These are phyloP conservation scores for Pichia sp. DNA, from an alignment of 1,139 yeast species.

Conservation along the genomic window DNA sequence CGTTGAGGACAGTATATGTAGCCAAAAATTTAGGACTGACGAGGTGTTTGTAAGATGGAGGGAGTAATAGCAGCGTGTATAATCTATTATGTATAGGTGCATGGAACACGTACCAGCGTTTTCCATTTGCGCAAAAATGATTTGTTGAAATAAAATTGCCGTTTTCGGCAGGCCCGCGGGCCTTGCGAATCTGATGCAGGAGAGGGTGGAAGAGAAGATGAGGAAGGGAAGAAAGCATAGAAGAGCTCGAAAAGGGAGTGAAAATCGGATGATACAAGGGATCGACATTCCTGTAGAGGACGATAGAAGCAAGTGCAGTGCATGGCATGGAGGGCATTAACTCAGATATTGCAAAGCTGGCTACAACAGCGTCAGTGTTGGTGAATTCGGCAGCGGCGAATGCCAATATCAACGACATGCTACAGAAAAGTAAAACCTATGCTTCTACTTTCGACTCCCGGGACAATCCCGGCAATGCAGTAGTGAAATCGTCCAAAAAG, in stretches of 20 bases:
- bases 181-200: background rate
- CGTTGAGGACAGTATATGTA: slow-evolving; percentile 73
- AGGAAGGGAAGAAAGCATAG: slow-evolving; percentile 5
- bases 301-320: background rate
- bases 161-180: background rate
- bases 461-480: background rate
- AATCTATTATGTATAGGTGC: background rate
- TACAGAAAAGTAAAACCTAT: slow-evolving; percentile 46
- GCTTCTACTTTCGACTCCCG: slow-evolving; percentile 31
- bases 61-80: slow-evolving; percentile 2
- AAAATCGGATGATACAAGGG: background rate
- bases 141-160: background rate
- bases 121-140: background rate
- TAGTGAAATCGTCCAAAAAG: background rate
- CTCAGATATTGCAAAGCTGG: slow-evolving; percentile 34
- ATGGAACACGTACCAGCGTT: no score
- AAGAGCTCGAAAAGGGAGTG: background rate
- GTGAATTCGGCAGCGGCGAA: slow-evolving; percentile 30
- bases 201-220: background rate
- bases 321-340: slow-evolving; percentile 10
- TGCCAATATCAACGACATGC: slow-evolving; percentile 29
- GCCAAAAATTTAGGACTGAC: slow-evolving; percentile 91
- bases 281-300: background rate
- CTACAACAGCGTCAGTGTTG: slow-evolving; percentile 44
- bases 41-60: slow-evolving; percentile 86